phyloP scores from a whole-genome alignment of 2,329 filamentous ascomycete genomes.

The Sporothrix pallida region DNA sequence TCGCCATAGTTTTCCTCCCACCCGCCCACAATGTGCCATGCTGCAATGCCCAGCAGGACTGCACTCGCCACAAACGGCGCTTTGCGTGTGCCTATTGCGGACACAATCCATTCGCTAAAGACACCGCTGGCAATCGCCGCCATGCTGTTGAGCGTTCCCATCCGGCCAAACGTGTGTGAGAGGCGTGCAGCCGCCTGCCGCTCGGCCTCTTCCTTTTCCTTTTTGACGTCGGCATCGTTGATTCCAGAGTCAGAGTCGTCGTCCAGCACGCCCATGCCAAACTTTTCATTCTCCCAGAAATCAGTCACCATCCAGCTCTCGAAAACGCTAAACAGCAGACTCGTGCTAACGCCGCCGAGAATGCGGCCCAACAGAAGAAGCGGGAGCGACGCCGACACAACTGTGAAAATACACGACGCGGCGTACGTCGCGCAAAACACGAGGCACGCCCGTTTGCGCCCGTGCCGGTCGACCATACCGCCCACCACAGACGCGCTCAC shows the following conservation, averaged over 20 bases:
- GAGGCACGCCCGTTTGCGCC: constrained; percentile 59
- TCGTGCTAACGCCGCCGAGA: constrained; percentile 61
- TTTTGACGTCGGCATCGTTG: background rate
- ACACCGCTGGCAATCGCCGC: constrained; percentile 61
- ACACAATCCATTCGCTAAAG: constrained; percentile 58
- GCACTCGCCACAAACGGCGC: constrained; percentile 55
- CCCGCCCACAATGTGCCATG: constrained; percentile 51
- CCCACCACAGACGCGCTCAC: constrained; percentile 55
- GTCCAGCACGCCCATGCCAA: constrained; percentile 37
- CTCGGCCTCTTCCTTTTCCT: constrained; percentile 43
- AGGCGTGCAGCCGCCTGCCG: constrained; percentile 46
- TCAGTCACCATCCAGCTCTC: constrained; percentile 68
- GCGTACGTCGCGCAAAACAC: constrained; percentile 61
- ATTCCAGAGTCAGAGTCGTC: background rate
- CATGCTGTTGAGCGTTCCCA: constrained; percentile 60
- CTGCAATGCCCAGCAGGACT: constrained; percentile 50
- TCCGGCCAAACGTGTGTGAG: constrained; percentile 56
- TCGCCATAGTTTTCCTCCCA: constrained; percentile 61
- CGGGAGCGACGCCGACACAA: constrained; percentile 42
- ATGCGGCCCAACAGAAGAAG: constrained; percentile 59
- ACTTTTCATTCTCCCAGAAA: constrained; percentile 52
- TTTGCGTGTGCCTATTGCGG: constrained; percentile 53
- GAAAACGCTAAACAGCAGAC: constrained; percentile 63
- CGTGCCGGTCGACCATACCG: constrained; percentile 55
- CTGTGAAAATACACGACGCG: constrained; percentile 54